Base-by-base conservation (phyloP, 2,329 filamentous ascomycete species). In the Alternaria ventricosa region DNA sequence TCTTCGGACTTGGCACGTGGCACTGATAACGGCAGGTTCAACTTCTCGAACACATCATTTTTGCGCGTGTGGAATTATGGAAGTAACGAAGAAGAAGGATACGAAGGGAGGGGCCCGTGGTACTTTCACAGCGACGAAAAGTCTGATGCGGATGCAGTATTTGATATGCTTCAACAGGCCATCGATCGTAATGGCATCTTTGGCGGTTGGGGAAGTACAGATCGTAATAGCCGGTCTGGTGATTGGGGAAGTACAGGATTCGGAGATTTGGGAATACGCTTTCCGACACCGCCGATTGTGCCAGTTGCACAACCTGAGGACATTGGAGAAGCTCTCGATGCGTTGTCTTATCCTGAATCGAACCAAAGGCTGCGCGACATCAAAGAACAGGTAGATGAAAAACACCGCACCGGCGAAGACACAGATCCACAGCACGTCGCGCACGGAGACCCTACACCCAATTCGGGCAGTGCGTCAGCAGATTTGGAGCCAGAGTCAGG, bases 161-260 rank as follows among this genome's bases (percentile, higher is more conserved):
- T 66, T n/a, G 36, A 49, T 4, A 55, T 57, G 41, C 44, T 71
- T 25, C 55, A 57, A 20, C 50, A 55, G 12, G 62, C 59, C 5
- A 25, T 60, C 15, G 11, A 30, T 11, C 28, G 28, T 11, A 30
- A 22, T n/a, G n/a, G n/a, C n/a, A n/a, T n/a, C n/a, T n/a, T n/a
- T n/a, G n/a, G n/a, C n/a, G n/a, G n/a, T n/a, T n/a, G n/a, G n/a
- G n/a, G n/a, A n/a, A n/a, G n/a, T n/a, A n/a, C n/a, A n/a, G n/a
- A n/a, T n/a, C n/a, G n/a, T n/a, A n/a, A n/a, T n/a, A n/a, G n/a
- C n/a, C n/a, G n/a, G n/a, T n/a, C n/a, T n/a, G n/a, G n/a, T n/a
- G n/a, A n/a, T n/a, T n/a, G n/a, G n/a, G n/a, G n/a, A n/a, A n/a
- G n/a, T n/a, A n/a, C n/a, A n/a, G n/a, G n/a, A n/a, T n/a, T n/a